phyloP scores from a whole-genome alignment of 1,284 basidiomycete species.

The Sporisorium scitamineum region DNA sequence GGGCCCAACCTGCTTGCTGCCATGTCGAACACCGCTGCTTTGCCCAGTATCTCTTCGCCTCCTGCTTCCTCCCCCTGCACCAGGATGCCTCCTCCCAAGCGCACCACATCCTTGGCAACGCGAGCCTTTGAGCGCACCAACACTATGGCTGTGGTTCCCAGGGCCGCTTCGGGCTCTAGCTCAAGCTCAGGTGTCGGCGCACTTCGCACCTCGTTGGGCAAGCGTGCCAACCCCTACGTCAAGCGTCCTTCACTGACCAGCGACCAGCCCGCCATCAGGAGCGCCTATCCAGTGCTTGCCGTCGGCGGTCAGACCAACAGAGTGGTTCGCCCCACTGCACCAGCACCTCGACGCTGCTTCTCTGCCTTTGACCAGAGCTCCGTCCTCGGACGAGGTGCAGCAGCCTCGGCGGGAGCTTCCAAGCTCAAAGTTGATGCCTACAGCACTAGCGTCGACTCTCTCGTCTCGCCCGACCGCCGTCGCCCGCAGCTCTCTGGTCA shows the following conservation, averaged over 20 bases:
- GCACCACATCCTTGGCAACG: conserved; percentile 39
- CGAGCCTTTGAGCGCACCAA: conserved; percentile 47
- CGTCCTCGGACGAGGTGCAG: conserved; percentile 14
- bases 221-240: conserved; percentile 58
- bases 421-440: conserved; percentile 4
- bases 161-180: conserved; percentile 6
- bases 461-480: conserved; percentile 39
- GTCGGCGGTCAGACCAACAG: conserved; percentile 29
- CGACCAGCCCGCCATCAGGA: conserved; percentile 30
- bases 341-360: conserved; percentile 53
- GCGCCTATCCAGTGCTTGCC: conserved; percentile 52
- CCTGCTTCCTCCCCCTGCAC: conserved; percentile 46
- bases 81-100: conserved; percentile 41
- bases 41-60: conserved; percentile 37
- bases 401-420: conserved; percentile 10
- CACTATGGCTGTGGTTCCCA: conserved; percentile 39
- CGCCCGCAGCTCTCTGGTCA: conserved; percentile 23
- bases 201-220: conserved; percentile 46
- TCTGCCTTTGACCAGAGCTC: conserved; percentile 51
- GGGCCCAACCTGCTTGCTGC: conserved; percentile 43
- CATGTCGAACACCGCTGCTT: conserved; percentile 38
- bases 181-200: conserved; percentile 20
- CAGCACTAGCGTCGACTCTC: conserved; percentile 13
- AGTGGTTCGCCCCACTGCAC: conserved; percentile 42
- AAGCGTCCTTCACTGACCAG: conserved; percentile 48